These are phyloP conservation scores for Fusarium subtropicale DNA, from an alignment of 2,329 filamentous ascomycete genomes.

Conservation along the genomic window DNA sequence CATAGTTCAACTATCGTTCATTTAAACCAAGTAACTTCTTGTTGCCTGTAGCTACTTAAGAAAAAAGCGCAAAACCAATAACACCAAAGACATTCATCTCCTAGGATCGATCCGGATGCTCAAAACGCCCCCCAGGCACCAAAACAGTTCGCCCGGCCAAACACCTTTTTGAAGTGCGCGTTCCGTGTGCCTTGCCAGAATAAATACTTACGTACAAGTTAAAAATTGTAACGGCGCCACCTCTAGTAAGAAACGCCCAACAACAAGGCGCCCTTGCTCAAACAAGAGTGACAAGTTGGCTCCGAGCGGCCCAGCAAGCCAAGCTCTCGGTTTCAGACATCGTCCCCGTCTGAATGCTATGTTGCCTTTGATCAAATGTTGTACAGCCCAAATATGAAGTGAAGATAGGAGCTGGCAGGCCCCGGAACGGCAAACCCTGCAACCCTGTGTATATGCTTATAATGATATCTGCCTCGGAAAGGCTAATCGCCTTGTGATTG, in stretches of 20 bases:
- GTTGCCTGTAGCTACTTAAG: conserved; percentile 48
- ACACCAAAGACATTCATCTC: conserved; percentile 48
- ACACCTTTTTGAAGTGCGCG: conserved; percentile 61
- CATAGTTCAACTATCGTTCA: conserved; percentile 40
- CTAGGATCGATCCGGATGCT: conserved; percentile 43
- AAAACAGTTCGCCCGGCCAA: conserved; percentile 50
- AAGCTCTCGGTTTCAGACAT: conserved; percentile 38
- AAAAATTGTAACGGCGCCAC: conserved; percentile 31
- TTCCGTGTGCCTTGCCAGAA: conserved; percentile 51
- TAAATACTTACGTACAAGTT: conserved; percentile 55
- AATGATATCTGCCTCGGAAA: conserved; percentile 30
- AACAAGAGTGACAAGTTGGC: conserved; percentile 32
- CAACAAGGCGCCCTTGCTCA: conserved; percentile 16
- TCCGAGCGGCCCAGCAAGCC: conserved; percentile 27
- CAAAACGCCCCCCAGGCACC: conserved; percentile 46
- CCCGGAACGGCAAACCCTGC: conserved; percentile 27
- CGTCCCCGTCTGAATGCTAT: conserved; percentile 36
- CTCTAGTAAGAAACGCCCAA: conserved; percentile 22
- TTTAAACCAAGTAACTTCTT: conserved; percentile 46
- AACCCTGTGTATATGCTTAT: conserved; percentile 42
- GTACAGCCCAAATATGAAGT: conserved; percentile 47
- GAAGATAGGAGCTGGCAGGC: conserved; percentile 33
- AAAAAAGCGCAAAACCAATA: conserved; percentile 35
- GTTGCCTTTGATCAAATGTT: conserved; percentile 46
- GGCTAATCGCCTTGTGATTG: conserved; percentile 22